Conservation (phyloP, 2,329 filamentous ascomycete genomes). For the Penicillium sp. region DNA sequence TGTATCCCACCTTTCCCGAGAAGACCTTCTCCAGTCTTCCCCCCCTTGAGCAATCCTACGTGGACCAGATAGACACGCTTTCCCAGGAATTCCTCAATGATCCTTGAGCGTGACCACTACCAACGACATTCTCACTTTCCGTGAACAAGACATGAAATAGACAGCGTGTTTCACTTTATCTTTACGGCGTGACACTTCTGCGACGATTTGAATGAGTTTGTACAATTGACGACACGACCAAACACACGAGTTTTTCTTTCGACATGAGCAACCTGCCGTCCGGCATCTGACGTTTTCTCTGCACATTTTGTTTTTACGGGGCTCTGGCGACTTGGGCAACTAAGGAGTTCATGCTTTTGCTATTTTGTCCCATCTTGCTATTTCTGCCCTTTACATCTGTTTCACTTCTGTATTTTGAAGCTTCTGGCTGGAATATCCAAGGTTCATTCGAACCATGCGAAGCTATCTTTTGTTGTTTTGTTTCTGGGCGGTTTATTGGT, state of each 20-base stretch:
- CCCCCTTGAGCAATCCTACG: constrained; percentile 32
- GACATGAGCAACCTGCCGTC: constrained; percentile 1
- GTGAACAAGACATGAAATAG: constrained; percentile 11
- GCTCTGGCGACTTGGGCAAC: neutral
- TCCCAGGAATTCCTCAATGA: constrained; percentile 39
- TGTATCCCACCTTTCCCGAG: constrained; percentile 31
- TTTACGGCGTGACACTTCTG: constrained; percentile 15
- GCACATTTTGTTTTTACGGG: constrained; percentile 5
- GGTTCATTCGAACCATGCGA: neutral
- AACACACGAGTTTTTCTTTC: constrained; percentile 9
- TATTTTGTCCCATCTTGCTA: constrained; percentile 12
- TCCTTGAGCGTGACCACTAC: constrained; percentile 10
- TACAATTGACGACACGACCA: constrained; percentile 24
- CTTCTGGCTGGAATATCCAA: neutral
- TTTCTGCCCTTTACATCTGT: neutral
- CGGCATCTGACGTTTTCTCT: constrained; percentile 7
- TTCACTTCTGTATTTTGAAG: neutral
- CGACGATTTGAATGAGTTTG: constrained; percentile 22
- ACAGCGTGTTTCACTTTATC: constrained; percentile 10
- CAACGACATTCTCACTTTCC: constrained; percentile 3
- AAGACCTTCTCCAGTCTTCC: constrained; percentile 29
- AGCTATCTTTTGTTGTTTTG: constrained; percentile 1
- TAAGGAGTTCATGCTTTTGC: neutral
- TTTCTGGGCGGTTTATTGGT: constrained; percentile 5
- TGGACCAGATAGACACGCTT: constrained; percentile 38